Percentiles rank a stretch among this genome's conserved stretches.
phyloP scores from a whole-genome alignment of 2,329 filamentous ascomycete genomes.

The Exophiala spinifera region DNA sequence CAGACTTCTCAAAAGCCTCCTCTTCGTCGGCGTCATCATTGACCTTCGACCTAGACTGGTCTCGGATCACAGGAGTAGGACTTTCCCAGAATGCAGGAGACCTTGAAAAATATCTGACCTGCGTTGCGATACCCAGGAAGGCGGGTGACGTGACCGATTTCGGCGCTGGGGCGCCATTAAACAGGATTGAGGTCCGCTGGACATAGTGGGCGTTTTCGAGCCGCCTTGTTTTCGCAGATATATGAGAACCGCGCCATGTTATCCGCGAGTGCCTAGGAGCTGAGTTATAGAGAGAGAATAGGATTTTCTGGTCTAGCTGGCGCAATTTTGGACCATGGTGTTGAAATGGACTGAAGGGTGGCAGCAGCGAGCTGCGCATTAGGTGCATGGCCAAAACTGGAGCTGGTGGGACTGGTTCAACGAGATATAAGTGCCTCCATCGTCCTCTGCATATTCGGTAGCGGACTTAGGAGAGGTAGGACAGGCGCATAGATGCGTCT shows the following conservation, averaged over 20 bases:
- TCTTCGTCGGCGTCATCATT: conserved; percentile 53
- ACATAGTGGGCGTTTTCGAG: background rate
- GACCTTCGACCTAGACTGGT: conserved; percentile 33
- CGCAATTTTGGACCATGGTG: conserved; percentile 19
- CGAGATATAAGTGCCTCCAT: conserved; percentile 2
- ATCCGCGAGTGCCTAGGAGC: conserved; percentile 29
- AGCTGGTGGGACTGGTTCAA: background rate
- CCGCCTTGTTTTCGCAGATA: background rate
- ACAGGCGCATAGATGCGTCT: background rate
- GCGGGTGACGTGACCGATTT: background rate
- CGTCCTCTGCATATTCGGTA: conserved; percentile 17
- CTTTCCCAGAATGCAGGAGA: conserved; percentile 17
- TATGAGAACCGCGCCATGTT: conserved; percentile 8
- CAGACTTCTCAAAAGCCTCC: conserved; percentile 64
- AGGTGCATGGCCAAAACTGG: conserved; percentile 27
- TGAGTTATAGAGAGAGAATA: conserved; percentile 29
- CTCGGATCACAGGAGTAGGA: conserved; percentile 25
- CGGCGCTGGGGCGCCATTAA: background rate
- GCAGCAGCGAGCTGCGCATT: conserved; percentile 44
- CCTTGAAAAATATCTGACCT: conserved; percentile 20
- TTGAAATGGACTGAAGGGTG: conserved; percentile 29
- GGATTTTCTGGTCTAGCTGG: conserved; percentile 28
- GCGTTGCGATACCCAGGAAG: conserved; percentile 9
- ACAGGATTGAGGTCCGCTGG: background rate
- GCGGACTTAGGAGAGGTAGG: background rate